A percentile compares a stretch with the other conserved stretches of the same genome.
phyloP scores from a whole-genome alignment of 1,139 yeast species.

The Candida tetrigidarum region DNA sequence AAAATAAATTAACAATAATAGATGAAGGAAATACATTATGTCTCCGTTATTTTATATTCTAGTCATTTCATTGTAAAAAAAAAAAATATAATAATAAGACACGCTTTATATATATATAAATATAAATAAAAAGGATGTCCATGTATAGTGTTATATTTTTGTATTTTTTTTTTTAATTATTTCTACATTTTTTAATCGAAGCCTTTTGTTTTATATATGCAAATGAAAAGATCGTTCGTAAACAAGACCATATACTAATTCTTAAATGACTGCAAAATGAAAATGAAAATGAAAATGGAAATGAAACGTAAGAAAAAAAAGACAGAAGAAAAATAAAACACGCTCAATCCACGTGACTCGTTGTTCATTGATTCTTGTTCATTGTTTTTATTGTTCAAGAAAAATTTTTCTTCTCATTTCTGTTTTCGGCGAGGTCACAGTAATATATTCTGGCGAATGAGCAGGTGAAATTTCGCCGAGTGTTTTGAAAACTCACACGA shows the following conservation, averaged over 20 bases:
- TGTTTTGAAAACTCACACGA: not conserved
- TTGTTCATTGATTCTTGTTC: not conserved
- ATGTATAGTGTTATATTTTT: not conserved
- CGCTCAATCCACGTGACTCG: not conserved
- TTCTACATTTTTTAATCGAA: not conserved
- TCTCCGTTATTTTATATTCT: conserved; percentile 4
- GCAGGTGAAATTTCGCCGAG: conserved; percentile 3
- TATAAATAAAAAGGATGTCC: not conserved
- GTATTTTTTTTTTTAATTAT: not conserved
- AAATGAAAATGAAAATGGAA: no score
- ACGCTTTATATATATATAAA: not conserved
- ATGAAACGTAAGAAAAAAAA: not conserved
- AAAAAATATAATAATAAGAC: not conserved
- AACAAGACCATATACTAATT: not conserved
- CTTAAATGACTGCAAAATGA: conserved; percentile 1
- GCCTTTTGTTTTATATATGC: not conserved
- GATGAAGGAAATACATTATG: conserved; percentile 5
- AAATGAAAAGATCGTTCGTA: not conserved
- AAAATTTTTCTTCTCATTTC: no score
- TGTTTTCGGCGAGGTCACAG: not conserved
- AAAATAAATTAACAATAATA: conserved; percentile 18
- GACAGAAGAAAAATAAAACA: not conserved
- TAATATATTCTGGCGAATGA: not conserved
- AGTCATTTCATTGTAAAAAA: conserved; percentile 5
- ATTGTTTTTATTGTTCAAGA: not conserved